Evolutionary conservation across 2,329 filamentous ascomycete genomes (phyloP), one percentile per base, ranked within the genome.

Genomic region (Claviceps digitariae): DNA sequence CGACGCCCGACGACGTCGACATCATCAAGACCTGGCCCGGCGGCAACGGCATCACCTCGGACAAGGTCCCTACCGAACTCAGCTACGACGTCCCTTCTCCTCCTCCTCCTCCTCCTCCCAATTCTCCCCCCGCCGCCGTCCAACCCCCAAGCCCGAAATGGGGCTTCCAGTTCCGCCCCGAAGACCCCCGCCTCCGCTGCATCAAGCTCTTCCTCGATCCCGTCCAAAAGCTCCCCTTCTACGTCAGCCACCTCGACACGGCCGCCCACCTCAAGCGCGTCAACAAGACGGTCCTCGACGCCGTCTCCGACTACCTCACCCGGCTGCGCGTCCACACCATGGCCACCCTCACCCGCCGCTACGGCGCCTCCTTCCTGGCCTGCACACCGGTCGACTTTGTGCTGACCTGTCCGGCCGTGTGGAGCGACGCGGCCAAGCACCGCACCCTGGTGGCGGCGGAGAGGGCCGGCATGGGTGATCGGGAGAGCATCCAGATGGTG

Each of bases 1-100:
- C 81, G 4, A 87, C 82, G 1, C 86, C 86, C 13, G 86, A 90
- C 65, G 86, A 90, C 65, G 75, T 90, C 54, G 85, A 90, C 64
- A 87, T 90, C 61, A 89, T 90, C 72, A 90, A 89, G 71, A 84
- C 80, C 15, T 91, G 87, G 87, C 86, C 87, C 0, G 87, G 87
- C 27, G 85, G 85, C 29, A 90, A 90, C 63, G 86, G 86, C 61
- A 88, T 90, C 69, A 90, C 87, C n/a, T 89, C 85, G 38, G 86
- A 91, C 72, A 91, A 91, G 72, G 86, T 90, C 2, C 86, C 87
- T 1, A 89, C 86, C 15, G 86, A 90, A 66, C 84, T 90, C 52
- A 83, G 85, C 58, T 82, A 82, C 60, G 74, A 77, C 55, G 66
- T 71, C 34, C 52, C 63, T 12, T 5, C 3, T 23, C 40, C 40